A percentile compares a stretch with the other conserved stretches of the same genome.
Evolutionary conservation across 192 early-diverging fungal species (phyloP).

Genomic region (Mortierella alpina): DNA sequence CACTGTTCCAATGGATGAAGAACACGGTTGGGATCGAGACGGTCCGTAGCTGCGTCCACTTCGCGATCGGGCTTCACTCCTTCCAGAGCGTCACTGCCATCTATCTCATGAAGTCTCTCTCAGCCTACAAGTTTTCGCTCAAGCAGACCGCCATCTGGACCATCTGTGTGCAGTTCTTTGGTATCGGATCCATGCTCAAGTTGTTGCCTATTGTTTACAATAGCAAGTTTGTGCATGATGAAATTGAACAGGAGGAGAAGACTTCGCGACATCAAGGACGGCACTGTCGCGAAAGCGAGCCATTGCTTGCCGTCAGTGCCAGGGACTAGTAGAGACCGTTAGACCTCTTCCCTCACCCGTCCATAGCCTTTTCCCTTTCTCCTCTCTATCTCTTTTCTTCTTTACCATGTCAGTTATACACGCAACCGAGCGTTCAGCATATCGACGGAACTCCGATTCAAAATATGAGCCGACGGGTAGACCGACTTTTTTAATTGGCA

Average conservation of each 20-base stretch:
- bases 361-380: not conserved
- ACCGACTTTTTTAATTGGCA: too few relatives aligned
- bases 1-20: slow-evolving; percentile 7
- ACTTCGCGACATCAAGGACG: not conserved
- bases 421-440: too few relatives aligned
- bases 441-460: too few relatives aligned
- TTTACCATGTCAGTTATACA: too few relatives aligned
- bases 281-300: not conserved
- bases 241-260: slow-evolving; percentile 16
- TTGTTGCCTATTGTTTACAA: slow-evolving; percentile 44
- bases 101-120: slow-evolving; percentile 25
- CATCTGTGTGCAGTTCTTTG: slow-evolving; percentile 29
- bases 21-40: not conserved
- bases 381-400: not conserved
- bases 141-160: slow-evolving; percentile 23
- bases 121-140: slow-evolving; percentile 18
- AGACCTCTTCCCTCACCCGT: not conserved
- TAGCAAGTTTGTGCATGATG: slow-evolving; percentile 30
- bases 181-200: slow-evolving; percentile 47
- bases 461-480: too few relatives aligned
- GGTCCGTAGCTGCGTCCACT: slow-evolving; percentile 19
- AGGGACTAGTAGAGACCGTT: not conserved
- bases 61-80: slow-evolving; percentile 24
- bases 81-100: slow-evolving; percentile 30
- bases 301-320: not conserved